Evolutionary conservation across 2,329 filamentous ascomycete genomes (phyloP), one percentile per base, ranked within the genome.

Genomic region (Colletotrichum salicis): DNA sequence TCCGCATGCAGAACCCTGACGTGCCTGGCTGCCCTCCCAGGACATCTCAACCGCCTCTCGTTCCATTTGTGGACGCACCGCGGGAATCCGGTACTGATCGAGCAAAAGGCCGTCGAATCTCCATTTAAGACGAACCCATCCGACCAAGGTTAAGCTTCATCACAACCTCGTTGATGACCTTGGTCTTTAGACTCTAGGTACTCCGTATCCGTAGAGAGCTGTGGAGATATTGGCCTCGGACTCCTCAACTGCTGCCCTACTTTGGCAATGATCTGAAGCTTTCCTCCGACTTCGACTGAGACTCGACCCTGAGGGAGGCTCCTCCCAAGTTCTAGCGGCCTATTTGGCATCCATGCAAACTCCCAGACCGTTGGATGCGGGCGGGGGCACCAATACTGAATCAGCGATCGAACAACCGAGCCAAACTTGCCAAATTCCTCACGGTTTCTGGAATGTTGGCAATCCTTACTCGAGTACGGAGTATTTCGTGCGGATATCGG

Each of bases 1-100:
- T 73, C 67, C 57, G 58, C 67, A 62, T 70, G 56, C 62, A 61
- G 56, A 24, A 37, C 61, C 66, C 66, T 70, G 65, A 54, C 54
- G 57, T 57, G 54, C 62, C 61, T 65, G 45, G 48, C 70, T 64
- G 19, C 41, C 19, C 54, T 65, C 55, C 60, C 33, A 45, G n/a
- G 10, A 22, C 41, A 48, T n/a, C 41, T 48, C 52, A 11, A 24
- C 24, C 52, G 27, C 52, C 48, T 24, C 35, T 60, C 19, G 22
- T 33, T 54, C 35, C 33, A 52, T 56, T 58, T 37, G 27, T 67
- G 55, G 63, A n/a, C 37, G 63, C 54, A 37, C 64, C 56, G 19
- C 41, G 41, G 41, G 41, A 48, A 48, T n/a, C 41, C 19, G 41
- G 15, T 48, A 48, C 52, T 29, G 35, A 57, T 57, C 62, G 24